Evolutionary conservation across 352 stramenopile genomes (phyloP), one percentile per base, ranked within the genome.

Genomic region (Saprolegnia diclina): DNA sequence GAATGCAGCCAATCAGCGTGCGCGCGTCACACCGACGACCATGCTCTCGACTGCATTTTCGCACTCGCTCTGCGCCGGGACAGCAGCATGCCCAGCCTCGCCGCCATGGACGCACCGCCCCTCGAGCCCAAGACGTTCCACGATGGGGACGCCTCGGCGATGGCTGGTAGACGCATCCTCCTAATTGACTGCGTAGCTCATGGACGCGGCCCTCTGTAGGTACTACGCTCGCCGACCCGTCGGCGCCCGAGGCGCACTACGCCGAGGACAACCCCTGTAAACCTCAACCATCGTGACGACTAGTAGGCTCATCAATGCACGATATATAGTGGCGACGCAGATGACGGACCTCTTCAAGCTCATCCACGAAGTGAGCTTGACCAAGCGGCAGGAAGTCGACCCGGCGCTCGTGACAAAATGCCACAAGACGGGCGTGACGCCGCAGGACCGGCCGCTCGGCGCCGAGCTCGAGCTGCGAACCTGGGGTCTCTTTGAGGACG

Each of bases 261-360:
- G 18, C 42, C 42, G 42, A 48, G 42, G 42, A 48, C 42, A 48
- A 48, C 42, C 42, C 42, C 1, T 48, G 42, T 48, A 48, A 5
- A 35, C 2, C 42, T 14, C 18, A n/a, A 4, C 10, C 42, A 48
- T 48, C 3, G 3, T 48, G 18, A 14, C 38, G 42, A 35, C 29
- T 5, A 5, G 2, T n/a, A 48, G 10, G 13, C 42, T n/a, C 7
- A 48, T n/a, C 1, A 3, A 48, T 48, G 7, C 10, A n/a, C 10
- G 11, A 14, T 7, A 4, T n/a, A 7, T 48, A 48, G 42, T 48
- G 42, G 21, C 42, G 44, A 69, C 48, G 63, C 5, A n/a, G 29
- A 48, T 48, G 42, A 48, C 42, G 13, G 42, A 48, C 42, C 42
- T 66, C 37, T 66, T 66, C 42, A 66, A 66, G 57, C 50, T 56